Evolutionary conservation across 2,329 filamentous ascomycete species (phyloP).

Genomic region (Aulographum hederae): DNA sequence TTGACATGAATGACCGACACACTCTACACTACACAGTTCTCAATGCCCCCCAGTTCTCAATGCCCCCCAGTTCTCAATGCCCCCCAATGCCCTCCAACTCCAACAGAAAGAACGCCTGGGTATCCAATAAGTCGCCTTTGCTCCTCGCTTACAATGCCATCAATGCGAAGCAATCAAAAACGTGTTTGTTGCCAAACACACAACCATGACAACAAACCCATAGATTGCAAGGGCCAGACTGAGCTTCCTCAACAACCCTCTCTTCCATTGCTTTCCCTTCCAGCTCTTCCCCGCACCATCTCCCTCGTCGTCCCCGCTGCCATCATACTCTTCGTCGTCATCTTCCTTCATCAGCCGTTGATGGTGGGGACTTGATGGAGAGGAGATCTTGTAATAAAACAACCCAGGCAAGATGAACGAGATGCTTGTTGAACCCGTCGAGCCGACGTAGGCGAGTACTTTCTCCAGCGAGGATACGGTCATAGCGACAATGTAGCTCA

Average conservation of each 20-base stretch:
- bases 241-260: constrained; percentile 45
- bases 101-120: too few species aligned
- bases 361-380: constrained; percentile 70
- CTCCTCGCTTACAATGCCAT: too few species aligned
- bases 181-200: constrained; percentile 71
- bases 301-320: constrained; percentile 30
- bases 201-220: constrained; percentile 71
- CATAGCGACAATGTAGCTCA: constrained; percentile 77
- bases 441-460: constrained; percentile 87
- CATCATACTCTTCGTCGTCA: constrained; percentile 55
- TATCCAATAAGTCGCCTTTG: too few species aligned
- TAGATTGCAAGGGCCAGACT: constrained; percentile 66
- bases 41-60: too few species aligned
- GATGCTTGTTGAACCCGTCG: constrained; percentile 85
- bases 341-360: constrained; percentile 81
- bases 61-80: too few species aligned
- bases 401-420: constrained; percentile 91
- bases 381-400: constrained; percentile 97
- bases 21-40: too few species aligned
- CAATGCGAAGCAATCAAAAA: constrained; percentile 55
- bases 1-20: too few species aligned
- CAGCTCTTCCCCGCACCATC: constrained; percentile 21
- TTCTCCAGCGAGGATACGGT: constrained; percentile 79
- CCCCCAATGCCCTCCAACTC: too few species aligned
- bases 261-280: constrained; percentile 45